Base-by-base conservation (phyloP, 495 filamentous ascomycete genomes). In the Podospora pseudocomata region DNA sequence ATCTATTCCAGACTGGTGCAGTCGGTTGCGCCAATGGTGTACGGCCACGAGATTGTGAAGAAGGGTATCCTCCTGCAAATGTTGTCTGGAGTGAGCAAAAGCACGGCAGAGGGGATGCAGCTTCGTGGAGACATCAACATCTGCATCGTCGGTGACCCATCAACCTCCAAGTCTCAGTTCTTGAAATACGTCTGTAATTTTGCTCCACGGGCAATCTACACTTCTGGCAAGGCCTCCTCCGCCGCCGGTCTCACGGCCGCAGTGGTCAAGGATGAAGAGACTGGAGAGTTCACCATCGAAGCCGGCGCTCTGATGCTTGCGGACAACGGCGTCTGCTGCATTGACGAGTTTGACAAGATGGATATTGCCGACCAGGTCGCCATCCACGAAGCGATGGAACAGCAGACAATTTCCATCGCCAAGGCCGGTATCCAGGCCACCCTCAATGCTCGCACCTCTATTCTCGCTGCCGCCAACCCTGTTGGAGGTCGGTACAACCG, bases 261-360 rank as follows among this genome's bases (percentile, higher is more conserved):
- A 0, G 95, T 99, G 2, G 91, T 98, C 60, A 98, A 97, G 74
- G 95, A 99, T 75, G 92, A 97, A 69, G 95, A 99, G 77, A 98
- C 96, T 15, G 96, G 96, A 63, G 95, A 99, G 72, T 97, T 96
- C 79, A 99, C 95, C 34, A 99, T 99, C 70, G 95, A 99, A 81
- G 95, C 95, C 5, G 95, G 95, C 82, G 95, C 95, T 44, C 86
- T 99, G 64, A 99, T 99, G 95, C 85, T 99, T 32, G 95, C 96
- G 30, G 94, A 95, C 81, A 96, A 91, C 75, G 95, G 96, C 70
- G 94, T 98, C 76, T 99, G 95, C 79, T 92, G 92, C 68, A 99
- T 99, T 76, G 95, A 99, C 77, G 95, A 99, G 73, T 99, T 99
- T 76, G 95, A 99, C 84, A 99, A 98, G 81, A 99, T 99, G 95